Conservation (phyloP, 2,329 filamentous ascomycete genomes). For the Escovopsis weberi region DNA sequence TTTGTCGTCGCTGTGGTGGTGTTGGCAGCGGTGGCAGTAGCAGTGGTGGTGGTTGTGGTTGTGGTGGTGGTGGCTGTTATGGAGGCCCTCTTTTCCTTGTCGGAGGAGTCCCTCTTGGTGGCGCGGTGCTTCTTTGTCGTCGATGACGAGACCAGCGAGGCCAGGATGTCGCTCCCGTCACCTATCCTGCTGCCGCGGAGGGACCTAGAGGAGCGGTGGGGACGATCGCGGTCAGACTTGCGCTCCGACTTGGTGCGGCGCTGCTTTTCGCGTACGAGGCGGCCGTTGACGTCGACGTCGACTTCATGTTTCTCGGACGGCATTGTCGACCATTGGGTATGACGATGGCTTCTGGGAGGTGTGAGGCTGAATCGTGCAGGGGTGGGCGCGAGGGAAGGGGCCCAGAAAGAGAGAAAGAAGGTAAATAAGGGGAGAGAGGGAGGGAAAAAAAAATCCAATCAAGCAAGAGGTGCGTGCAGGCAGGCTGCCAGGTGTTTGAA, state of each 20-base stretch:
- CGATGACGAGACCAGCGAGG: constrained; percentile 23
- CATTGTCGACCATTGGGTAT: constrained; percentile 21
- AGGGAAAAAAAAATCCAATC: neutral
- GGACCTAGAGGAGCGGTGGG: constrained; percentile 20
- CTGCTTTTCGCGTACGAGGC: constrained; percentile 4
- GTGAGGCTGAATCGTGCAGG: neutral
- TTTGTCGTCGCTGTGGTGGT: neutral
- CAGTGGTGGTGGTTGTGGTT: too few species aligned
- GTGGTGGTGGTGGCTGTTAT: too few species aligned
- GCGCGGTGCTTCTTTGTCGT: constrained; percentile 17
- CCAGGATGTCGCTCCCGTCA: constrained; percentile 25
- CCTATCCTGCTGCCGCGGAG: constrained; percentile 26
- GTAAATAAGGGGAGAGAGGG: neutral
- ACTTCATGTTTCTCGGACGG: constrained; percentile 28
- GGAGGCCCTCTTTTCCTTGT: neutral
- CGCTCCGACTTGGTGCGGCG: constrained; percentile 25
- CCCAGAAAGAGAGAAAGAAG: neutral
- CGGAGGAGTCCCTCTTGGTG: constrained; percentile 14
- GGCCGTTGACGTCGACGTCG: constrained; percentile 22
- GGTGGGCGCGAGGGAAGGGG: neutral
- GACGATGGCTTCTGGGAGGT: neutral
- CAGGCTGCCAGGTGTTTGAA: neutral
- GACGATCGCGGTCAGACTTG: constrained; percentile 19
- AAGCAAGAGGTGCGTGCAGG: neutral
- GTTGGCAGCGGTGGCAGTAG: too few species aligned